Percentiles rank a stretch among this genome's conserved stretches.
These are phyloP conservation scores for Teratosphaeria pseudoeucalypti DNA, from an alignment of 2,329 filamentous ascomycete species.

Conservation along the genomic window DNA sequence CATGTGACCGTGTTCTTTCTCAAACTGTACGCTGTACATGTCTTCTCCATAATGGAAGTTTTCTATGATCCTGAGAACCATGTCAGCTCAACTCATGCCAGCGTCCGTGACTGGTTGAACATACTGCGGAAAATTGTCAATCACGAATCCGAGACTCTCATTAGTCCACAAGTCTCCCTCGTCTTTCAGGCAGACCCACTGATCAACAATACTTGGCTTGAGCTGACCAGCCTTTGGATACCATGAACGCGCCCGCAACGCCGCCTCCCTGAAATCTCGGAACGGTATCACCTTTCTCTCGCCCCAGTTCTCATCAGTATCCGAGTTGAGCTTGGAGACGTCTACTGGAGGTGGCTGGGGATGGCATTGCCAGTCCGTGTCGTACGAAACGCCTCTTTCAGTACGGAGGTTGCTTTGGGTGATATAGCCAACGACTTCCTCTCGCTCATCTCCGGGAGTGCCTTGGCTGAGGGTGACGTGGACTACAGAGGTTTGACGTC, in stretches of 20 bases:
- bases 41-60: constrained; percentile 24
- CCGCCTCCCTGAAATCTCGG: constrained; percentile 39
- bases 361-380: constrained; percentile 44
- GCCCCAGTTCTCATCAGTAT: constrained; percentile 40
- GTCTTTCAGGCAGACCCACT: constrained; percentile 56
- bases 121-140: constrained; percentile 56
- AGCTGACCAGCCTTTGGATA: constrained; percentile 40
- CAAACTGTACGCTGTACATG: constrained; percentile 22
- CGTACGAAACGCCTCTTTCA: constrained; percentile 48
- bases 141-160: constrained; percentile 52
- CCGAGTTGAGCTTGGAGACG: constrained; percentile 30
- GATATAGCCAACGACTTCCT: constrained; percentile 53
- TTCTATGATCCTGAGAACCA: constrained; percentile 42
- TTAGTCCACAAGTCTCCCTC: constrained; percentile 55
- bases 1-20: constrained; percentile 9
- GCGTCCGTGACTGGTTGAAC: background rate
- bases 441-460: constrained; percentile 26
- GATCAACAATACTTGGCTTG: constrained; percentile 40
- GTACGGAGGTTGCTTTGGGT: constrained; percentile 52
- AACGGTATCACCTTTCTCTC: constrained; percentile 35
- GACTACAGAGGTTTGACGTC: constrained; percentile 51
- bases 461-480: constrained; percentile 50
- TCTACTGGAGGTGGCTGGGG: constrained; percentile 36
- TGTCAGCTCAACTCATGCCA: background rate
- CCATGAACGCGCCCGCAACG: constrained; percentile 41